Evolutionary conservation across 768 basidiomycete genomes (phyloP).

Genomic region (Lactifluus pinguis): DNA sequence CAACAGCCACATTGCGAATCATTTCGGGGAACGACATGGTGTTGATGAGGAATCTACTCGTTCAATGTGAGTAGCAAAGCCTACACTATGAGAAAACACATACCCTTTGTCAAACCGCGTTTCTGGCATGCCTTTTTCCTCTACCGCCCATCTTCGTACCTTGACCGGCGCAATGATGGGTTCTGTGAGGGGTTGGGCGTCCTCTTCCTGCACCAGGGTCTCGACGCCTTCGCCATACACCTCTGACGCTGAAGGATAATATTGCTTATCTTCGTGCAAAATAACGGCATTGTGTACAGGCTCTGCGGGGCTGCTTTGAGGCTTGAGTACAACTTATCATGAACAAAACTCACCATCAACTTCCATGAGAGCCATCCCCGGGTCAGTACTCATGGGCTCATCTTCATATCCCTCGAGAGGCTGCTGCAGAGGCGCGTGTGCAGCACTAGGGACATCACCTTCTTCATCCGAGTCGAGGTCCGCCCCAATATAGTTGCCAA

Average conservation of each 20-base stretch:
- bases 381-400: conserved; percentile 41
- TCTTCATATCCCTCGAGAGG: conserved; percentile 81
- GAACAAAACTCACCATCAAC: conserved; percentile 52
- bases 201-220: conserved; percentile 96
- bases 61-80: neutral
- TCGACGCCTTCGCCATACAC: conserved; percentile 93
- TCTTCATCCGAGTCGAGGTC: conserved; percentile 86
- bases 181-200: conserved; percentile 88
- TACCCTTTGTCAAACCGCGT: conserved; percentile 98
- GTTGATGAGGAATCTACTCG: conserved; percentile 75
- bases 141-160: conserved; percentile 87
- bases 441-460: conserved; percentile 43
- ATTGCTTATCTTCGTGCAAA: conserved; percentile 96
- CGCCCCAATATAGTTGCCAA: conserved; percentile 95
- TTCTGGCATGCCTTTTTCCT: conserved; percentile 92
- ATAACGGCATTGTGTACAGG: conserved; percentile 76
- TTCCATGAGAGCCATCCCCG: conserved; percentile 69
- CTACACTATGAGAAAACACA: conserved; percentile 23
- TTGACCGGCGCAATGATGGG: conserved; percentile 95
- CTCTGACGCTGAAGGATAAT: conserved; percentile 88
- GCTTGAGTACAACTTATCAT: neutral
- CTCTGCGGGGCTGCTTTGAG: conserved; percentile 34
- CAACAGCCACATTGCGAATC: conserved; percentile 92
- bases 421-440: conserved; percentile 29
- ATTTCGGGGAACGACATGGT: conserved; percentile 88